Percentiles rank a stretch among this genome's conserved stretches.
phyloP scores from a whole-genome alignment of 2,329 filamentous ascomycete genomes.

The Immersiporthe knoxdaviesiana region DNA sequence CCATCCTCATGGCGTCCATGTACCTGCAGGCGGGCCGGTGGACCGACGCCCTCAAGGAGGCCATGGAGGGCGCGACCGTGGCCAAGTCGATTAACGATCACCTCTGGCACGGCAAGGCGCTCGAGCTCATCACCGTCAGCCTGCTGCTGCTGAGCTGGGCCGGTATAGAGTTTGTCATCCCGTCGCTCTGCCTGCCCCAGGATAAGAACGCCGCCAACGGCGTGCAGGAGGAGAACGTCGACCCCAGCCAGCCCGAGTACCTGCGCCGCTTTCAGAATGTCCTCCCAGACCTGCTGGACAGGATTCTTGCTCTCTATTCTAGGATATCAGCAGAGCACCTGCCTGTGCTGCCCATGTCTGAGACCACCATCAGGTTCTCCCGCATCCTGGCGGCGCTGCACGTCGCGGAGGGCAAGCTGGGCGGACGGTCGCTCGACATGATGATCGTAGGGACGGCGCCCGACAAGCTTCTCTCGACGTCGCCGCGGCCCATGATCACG shows the following conservation, averaged over 20 bases:
- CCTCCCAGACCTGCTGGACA: slow-evolving; percentile 74
- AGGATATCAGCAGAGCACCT: slow-evolving; percentile 71
- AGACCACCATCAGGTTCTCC: slow-evolving; percentile 73
- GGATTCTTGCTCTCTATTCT: slow-evolving; percentile 74
- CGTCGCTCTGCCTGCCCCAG: slow-evolving; percentile 56
- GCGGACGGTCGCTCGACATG: slow-evolving; percentile 62
- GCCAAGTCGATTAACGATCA: slow-evolving; percentile 85
- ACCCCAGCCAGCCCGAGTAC: slow-evolving; percentile 54
- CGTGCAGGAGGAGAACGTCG: slow-evolving; percentile 44
- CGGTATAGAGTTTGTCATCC: slow-evolving; percentile 80
- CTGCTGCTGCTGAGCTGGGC: slow-evolving; percentile 84
- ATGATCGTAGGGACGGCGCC: slow-evolving; percentile 66
- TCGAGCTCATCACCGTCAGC: slow-evolving; percentile 84
- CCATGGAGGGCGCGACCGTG: slow-evolving; percentile 77
- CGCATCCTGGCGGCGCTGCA: slow-evolving; percentile 72
- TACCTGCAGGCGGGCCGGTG: slow-evolving; percentile 90
- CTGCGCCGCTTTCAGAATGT: slow-evolving; percentile 59
- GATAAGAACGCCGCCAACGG: slow-evolving; percentile 45
- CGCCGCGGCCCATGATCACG: slow-evolving; percentile 58
- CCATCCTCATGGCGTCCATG: slow-evolving; percentile 79
- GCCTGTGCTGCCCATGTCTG: slow-evolving; percentile 71
- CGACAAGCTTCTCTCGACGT: slow-evolving; percentile 52
- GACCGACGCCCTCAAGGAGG: slow-evolving; percentile 83
- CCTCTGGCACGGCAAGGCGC: slow-evolving; percentile 94
- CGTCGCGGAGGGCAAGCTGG: slow-evolving; percentile 64